phyloP scores from a whole-genome alignment of 257 asterid genomes.

The Primulina eburnea region DNA sequence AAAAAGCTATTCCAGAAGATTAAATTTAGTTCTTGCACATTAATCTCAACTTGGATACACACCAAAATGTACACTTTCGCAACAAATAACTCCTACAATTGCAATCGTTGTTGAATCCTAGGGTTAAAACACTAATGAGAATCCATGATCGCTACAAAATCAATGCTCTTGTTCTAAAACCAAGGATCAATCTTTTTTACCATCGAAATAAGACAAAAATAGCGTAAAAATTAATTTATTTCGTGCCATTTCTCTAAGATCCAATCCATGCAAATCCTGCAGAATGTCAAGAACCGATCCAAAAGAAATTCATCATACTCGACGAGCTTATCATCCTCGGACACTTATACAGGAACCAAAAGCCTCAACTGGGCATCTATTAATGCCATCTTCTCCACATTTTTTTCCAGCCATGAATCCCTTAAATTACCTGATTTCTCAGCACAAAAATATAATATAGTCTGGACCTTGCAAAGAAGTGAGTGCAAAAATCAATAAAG shows the following conservation, averaged over 20 bases:
- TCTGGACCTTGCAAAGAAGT: constrained; percentile 5
- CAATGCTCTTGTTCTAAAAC: not conserved
- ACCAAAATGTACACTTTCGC: no score
- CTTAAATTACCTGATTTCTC: constrained; percentile 11
- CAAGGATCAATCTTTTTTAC: constrained; percentile 9
- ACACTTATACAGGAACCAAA: constrained; percentile 51
- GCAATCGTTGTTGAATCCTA: not conserved
- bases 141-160: not conserved
- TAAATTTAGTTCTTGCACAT: not conserved
- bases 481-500: constrained; percentile 15
- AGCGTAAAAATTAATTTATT: not conserved
- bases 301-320: constrained; percentile 63
- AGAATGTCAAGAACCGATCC: constrained; percentile 64
- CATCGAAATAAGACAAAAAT: not conserved
- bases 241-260: constrained; percentile 47
- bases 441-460: not conserved
- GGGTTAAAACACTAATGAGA: no score
- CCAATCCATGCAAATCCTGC: constrained; percentile 57
- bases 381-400: constrained; percentile 33
- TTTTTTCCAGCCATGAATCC: constrained; percentile 22
- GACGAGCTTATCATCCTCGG: constrained; percentile 58
- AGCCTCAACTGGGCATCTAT: constrained; percentile 59
- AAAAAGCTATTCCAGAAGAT: not conserved
- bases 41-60: not conserved
- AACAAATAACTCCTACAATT: no score